These are phyloP conservation scores for Delonix regia DNA, from an alignment of 306 rosid species.

Conservation along the genomic window DNA sequence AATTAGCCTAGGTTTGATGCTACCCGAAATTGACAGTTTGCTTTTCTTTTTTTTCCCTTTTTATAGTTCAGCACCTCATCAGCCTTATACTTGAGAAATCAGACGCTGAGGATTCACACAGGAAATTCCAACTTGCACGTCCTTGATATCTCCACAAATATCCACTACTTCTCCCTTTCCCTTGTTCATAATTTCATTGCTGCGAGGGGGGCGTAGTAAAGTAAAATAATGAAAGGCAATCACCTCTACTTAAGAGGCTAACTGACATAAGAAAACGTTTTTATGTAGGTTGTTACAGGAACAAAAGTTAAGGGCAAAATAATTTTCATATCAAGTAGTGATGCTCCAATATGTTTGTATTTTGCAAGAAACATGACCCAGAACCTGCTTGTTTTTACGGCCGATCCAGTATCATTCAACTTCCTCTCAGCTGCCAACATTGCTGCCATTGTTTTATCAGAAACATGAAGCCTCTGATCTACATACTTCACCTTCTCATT, in stretches of 20 bases:
- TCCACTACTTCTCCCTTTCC: not conserved
- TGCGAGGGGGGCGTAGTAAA: not conserved
- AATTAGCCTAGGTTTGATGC: not conserved
- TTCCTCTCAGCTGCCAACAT: conserved; percentile 70
- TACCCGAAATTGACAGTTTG: not conserved
- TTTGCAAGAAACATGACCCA: not conserved
- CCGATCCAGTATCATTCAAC: conserved; percentile 70
- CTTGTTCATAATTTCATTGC: not conserved
- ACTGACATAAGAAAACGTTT: not conserved
- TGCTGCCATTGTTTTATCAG: conserved; percentile 75
- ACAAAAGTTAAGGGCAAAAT: not conserved
- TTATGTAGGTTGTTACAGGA: not conserved
- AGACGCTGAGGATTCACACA: not conserved
- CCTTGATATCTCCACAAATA: not conserved
- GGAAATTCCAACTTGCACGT: not conserved
- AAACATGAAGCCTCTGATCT: conserved; percentile 69
- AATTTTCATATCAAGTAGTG: not conserved
- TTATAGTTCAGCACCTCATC: not conserved
- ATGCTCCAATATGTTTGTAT: not conserved
- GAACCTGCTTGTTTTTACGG: conserved; percentile 77
- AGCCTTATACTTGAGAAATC: not conserved
- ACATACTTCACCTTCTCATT: conserved; percentile 72
- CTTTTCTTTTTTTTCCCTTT: not conserved
- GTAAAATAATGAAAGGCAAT: not conserved
- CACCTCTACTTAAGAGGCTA: not conserved